These are phyloP conservation scores for Discostella stelligeroides DNA, from an alignment of 108 stramenopile species.

Conservation along the genomic window DNA sequence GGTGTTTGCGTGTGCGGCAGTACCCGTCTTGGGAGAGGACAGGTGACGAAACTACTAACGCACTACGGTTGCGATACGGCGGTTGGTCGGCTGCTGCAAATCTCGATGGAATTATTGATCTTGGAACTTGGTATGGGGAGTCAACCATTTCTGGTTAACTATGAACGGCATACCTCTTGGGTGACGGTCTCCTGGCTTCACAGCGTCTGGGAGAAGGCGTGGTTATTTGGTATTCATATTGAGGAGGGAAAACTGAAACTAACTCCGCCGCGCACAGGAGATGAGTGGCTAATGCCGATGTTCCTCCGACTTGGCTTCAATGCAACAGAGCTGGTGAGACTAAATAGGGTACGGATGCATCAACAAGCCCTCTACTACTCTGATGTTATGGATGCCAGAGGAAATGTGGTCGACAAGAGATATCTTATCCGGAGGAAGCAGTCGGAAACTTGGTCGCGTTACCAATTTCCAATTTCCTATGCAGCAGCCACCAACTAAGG, in stretches of 20 bases:
- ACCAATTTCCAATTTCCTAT: background rate
- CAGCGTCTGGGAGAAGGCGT: constrained; percentile 16
- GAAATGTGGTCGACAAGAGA: background rate
- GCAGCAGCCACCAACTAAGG: background rate
- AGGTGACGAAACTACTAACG: constrained; percentile 12
- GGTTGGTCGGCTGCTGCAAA: too few relatives aligned
- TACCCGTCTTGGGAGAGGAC: background rate
- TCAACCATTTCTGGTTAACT: constrained; percentile 5
- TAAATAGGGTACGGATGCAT: too few relatives aligned
- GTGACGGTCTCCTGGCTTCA: constrained; percentile 5
- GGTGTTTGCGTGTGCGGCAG: constrained; percentile 19
- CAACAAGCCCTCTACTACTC: too few relatives aligned
- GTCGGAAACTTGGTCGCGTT: background rate
- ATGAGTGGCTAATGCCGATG: constrained; percentile 24
- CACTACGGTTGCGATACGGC: constrained; percentile 12
- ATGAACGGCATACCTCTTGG: background rate
- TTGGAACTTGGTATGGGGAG: too few relatives aligned
- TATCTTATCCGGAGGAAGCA: background rate
- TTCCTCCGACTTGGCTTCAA: constrained; percentile 3
- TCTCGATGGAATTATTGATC: too few relatives aligned
- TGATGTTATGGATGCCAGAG: constrained; percentile 8
- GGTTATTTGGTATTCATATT: background rate
- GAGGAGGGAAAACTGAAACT: background rate
- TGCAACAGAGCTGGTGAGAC: background rate
- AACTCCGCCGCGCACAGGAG: constrained; percentile 7